Conservation (phyloP, 75 land plant species). For the Cryptomeria japonica region DNA sequence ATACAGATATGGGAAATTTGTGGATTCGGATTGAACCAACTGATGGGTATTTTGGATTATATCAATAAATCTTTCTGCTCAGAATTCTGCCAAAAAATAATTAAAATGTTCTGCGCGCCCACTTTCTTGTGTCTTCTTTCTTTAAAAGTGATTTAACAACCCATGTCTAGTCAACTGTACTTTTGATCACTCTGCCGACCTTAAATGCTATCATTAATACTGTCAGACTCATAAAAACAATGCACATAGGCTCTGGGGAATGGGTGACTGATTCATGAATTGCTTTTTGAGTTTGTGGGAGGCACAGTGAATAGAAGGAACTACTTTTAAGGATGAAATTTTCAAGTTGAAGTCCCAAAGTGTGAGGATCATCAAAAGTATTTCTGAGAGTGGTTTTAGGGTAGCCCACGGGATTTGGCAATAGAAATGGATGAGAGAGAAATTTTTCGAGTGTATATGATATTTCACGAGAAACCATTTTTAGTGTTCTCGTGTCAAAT, state of each 20-base stretch:
- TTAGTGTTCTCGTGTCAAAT: not conserved
- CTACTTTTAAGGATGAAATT: not conserved
- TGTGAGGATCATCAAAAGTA: not conserved
- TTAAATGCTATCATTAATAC: not conserved
- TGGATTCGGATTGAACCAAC: not conserved
- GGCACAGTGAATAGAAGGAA: not conserved
- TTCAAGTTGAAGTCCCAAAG: not conserved
- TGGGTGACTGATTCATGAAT: not conserved
- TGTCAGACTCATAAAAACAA: not conserved
- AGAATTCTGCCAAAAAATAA: not conserved
- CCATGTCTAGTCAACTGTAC: not conserved
- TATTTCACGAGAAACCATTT: not conserved
- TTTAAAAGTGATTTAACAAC: not conserved
- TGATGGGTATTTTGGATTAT: not conserved
- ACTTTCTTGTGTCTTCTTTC: not conserved
- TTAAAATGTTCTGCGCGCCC: not conserved
- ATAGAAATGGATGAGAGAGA: not conserved
- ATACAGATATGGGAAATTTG: not conserved
- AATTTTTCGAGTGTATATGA: not conserved
- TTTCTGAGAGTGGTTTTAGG: not conserved
- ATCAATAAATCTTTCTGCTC: not conserved
- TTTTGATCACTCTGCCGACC: not conserved
- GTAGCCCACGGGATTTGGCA: not conserved
- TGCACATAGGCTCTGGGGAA: not conserved
- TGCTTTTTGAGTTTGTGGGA: conserved; percentile 4